Evolutionary conservation across 2,329 filamentous ascomycete species (phyloP), one percentile per base, ranked within the genome.

Genomic region (Colletotrichum echinochloae): DNA sequence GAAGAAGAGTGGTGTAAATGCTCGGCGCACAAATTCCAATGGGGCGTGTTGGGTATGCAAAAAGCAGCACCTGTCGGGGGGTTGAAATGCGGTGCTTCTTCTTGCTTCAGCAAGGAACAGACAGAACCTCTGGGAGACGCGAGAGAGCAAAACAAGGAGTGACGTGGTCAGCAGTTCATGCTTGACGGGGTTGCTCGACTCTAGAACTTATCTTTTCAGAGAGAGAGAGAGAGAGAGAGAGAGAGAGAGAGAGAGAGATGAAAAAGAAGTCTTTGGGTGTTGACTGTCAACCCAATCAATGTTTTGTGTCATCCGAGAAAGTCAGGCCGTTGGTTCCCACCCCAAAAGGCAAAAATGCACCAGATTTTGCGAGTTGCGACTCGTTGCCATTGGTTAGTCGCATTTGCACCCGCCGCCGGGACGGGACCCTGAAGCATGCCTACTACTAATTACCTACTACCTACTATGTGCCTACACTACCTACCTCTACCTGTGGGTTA

Each of bases 271-370:
- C 20, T 59, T 37, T 12, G 44, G 49, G 28, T 33, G 61, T 28
- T 44, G 23, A 65, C 39, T 66, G 23, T 33, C 55, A 57, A 69
- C 23, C 48, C 26, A 26, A 60, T 61, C 23, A 46, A 60, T 59
- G 64, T 66, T 66, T 70, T 56, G 62, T 67, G 64, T 57, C 55
- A 71, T 71, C 44, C 55, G 57, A 51, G 35, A 68, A 68, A 71
- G 68, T 63, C 65, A 63, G 59, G 59, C 59, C 48, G 68, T 63
- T 68, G 64, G 37, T 54, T 60, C 57, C 64, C 48, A 48, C 57
- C 57, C 49, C 44, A 35, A 67, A 52, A 61, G 52, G 57, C 35
- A 67, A 70, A 70, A 70, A 70, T 57, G 44, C 67, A 66, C 63
- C 66, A 61, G 41, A 66, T 70, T 70, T 70, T 70, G 63, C 55